Evolutionary conservation across 139 green algal species (phyloP), one percentile per base, ranked within the genome.

Genomic region (Volvox africanus): DNA sequence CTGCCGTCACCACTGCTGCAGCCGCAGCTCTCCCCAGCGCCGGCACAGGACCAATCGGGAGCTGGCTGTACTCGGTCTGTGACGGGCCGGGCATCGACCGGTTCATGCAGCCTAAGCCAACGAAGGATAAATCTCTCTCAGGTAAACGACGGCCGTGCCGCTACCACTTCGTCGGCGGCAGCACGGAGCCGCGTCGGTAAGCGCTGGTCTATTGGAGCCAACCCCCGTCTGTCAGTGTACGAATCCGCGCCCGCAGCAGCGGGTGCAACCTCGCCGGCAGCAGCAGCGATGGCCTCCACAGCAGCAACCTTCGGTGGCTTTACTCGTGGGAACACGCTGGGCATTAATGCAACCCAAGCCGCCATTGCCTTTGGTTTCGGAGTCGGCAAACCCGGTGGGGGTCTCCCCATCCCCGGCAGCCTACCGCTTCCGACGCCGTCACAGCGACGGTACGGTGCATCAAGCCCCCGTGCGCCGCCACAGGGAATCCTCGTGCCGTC

Each of bases 401-500:
- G 44, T 30, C 26, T n/a, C 24, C 26, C 32, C 50, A 36, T 20
- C 11, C 30, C 76, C 13, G 28, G 32, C 61, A 30, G 30, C 2
- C 35, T 89, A 30, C 69, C 85, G 62, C 36, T 89, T 37, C 69
- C 85, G 26, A 80, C 85, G 85, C 68, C 85, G 17, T 82, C 69
- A 28, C 85, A 82, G 28, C 85, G 85, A 5, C 85, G 85, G 36
- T 89, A 81, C 68, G 85, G 85, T 50, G n/a, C 11, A 33, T 30
- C 26, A 44, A 89, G 85, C 85, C 85, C 85, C 0, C 85, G 85
- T 12, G 44, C 69, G 69, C 36, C 68, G 37, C 37, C 37, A 36
- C 85, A 89, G 37, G 22, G 69, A 20, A 89, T 89, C 68, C 69
- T 89, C 28, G 85, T 89, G n/a, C 2, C 85, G 17, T 14, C 85